Evolutionary conservation across 352 stramenopile species (phyloP).

Genomic region (Pythium guiyangense): DNA sequence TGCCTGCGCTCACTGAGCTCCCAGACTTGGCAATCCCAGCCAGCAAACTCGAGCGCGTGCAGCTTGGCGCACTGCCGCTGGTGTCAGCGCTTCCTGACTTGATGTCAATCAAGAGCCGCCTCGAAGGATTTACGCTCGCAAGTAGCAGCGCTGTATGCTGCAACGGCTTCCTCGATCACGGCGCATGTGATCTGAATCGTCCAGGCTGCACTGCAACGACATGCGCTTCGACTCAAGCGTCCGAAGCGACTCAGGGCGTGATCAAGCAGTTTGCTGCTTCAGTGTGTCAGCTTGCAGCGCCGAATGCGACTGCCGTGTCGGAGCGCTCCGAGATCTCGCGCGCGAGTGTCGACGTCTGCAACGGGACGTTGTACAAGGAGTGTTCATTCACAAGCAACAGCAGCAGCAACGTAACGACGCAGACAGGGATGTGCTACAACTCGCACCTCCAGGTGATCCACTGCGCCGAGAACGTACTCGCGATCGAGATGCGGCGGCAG

Average conservation of each 20-base stretch:
- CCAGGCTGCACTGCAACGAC: constrained; percentile 15
- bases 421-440: constrained; percentile 31
- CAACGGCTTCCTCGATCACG: constrained; percentile 23
- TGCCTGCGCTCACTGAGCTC: constrained; percentile 14
- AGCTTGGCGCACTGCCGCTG: constrained; percentile 11
- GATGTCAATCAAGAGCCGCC: constrained; percentile 4
- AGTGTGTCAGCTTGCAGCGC: constrained; percentile 11
- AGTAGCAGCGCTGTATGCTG: constrained; percentile 18
- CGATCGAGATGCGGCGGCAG: background rate
- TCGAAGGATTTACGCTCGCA: constrained; percentile 13
- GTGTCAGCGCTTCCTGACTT: constrained; percentile 19
- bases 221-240: constrained; percentile 4
- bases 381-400: constrained; percentile 10
- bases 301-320: constrained; percentile 7
- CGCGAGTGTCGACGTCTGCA: constrained; percentile 24
- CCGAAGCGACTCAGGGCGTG: constrained; percentile 13
- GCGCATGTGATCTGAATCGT: constrained; percentile 20
- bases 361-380: constrained; percentile 35
- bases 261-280: constrained; percentile 17
- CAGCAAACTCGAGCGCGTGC: constrained; percentile 7
- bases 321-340: constrained; percentile 14
- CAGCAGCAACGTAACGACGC: constrained; percentile 1
- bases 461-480: constrained; percentile 19
- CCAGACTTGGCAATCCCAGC: constrained; percentile 9
- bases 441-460: constrained; percentile 22